Evolutionary conservation across 2,329 filamentous ascomycete species (phyloP).

Genomic region (Epichloe elymi): DNA sequence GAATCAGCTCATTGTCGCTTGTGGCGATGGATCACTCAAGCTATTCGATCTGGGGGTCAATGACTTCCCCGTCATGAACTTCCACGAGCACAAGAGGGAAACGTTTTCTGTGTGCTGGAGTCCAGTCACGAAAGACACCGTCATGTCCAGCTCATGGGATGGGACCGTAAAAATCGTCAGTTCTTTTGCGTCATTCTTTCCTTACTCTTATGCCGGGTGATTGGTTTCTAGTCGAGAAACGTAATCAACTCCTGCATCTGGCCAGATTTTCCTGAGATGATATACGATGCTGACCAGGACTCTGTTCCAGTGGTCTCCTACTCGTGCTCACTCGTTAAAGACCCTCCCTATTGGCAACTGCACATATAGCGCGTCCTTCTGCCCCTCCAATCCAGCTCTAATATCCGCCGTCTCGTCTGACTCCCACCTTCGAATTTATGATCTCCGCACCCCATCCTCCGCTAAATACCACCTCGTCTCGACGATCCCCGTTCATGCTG

Average conservation of each 20-base stretch:
- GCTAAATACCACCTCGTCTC: constrained; percentile 79
- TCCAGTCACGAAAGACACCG: constrained; percentile 77
- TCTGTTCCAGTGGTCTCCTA: constrained; percentile 61
- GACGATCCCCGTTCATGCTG: constrained; percentile 70
- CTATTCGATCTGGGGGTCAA: constrained; percentile 75
- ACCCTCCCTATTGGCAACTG: constrained; percentile 88
- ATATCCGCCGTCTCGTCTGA: constrained; percentile 83
- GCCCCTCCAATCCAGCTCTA: constrained; percentile 72
- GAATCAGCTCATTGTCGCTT: constrained; percentile 80
- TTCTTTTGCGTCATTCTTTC: neutral
- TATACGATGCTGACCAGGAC: neutral
- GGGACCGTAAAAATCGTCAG: constrained; percentile 78
- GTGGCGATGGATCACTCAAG: constrained; percentile 88
- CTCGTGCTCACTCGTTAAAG: constrained; percentile 56
- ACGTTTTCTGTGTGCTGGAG: constrained; percentile 92
- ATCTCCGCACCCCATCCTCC: constrained; percentile 73
- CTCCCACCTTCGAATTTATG: constrained; percentile 79
- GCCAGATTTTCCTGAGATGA: neutral
- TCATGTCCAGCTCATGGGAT: constrained; percentile 89
- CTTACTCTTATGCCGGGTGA: neutral
- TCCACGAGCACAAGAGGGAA: constrained; percentile 87
- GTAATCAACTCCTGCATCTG: no score
- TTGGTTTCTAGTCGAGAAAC: neutral
- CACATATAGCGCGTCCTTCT: constrained; percentile 88
- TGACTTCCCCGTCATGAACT: constrained; percentile 80